Base-by-base conservation (phyloP, 441 rosid species). In the Adansonia gregorii region DNA sequence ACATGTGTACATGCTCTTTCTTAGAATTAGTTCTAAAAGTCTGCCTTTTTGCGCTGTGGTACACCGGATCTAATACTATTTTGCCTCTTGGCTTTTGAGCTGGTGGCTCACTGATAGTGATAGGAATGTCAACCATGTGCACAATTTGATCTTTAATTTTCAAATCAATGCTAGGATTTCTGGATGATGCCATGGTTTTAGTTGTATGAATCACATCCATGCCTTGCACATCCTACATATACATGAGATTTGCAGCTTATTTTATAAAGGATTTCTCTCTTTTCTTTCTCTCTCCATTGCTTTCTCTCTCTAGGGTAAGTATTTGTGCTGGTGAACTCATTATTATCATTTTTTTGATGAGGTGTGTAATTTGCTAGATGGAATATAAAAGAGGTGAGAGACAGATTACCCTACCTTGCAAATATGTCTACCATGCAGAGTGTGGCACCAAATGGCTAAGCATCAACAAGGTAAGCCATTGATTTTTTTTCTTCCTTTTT, bases 331-430 rank as follows among this genome's bases (percentile, higher is more conserved):
- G 60, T 24, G 17, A 67, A 58, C 76, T 71, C 39, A 79, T 77
- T 8, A 31, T 51, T 60, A n/a, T 69, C 8, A 4, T 76, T 15
- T 63, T 59, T 35, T 80, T 79, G 54, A 78, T 46, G 69, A 91
- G 96, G 83, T 91, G 96, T 82, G 94, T 92, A 52, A 89, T 92
- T 71, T 92, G 96, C 87, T 93, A 92, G 76, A 90, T 92, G 96
- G 94, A 90, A 78, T 92, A 92, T 48, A 90, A 86, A 80, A 87
- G 93, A 73, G 92, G 90, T 17, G 92, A 90, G 58, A 80, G 83
- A 76, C 85, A 70, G 49, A 87, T 92, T 73, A 87, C 87, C n/a
- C 82, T 90, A 41, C 96, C 94, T 1, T 92, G 96, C 86, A 88
- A 85, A 65, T 93, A 92, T 78, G 80, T 82, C 72, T 90, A 90